Base-by-base conservation (phyloP, 2,329 filamentous ascomycete genomes). In the Myriosclerotinia curreyana region DNA sequence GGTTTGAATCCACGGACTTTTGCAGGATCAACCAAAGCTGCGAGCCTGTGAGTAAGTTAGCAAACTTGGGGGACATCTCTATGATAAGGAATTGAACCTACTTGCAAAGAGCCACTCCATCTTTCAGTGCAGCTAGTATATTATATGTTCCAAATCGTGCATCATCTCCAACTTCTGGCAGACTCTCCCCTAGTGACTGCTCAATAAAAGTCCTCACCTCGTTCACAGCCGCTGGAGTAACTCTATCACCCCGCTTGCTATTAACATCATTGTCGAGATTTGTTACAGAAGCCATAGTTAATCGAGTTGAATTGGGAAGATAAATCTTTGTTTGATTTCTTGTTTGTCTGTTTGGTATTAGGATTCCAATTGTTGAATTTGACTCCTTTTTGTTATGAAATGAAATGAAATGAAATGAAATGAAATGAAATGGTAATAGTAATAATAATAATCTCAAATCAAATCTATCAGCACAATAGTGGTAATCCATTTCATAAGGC, bases 181-280 rank as follows among this genome's bases (percentile, higher is more conserved):
- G 80, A 59, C 81, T 84, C 74, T 93, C 88, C 67, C 89, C 90
- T 42, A 99, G 79, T 1, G 86, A 82, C 48, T 86, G 83, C 76
- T 97, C 92, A 69, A 99, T 93, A 92, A 95, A 99, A 68, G 81
- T 77, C 54, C 88, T 87, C 25, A 86, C 89, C 79, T 98, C 93
- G 71, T 91, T 91, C 60, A 92, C 93, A 49, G 93, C 93, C 71
- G 89, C 86, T 28, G 92, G 92, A 1, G 94, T 98, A 79, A 96
- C 98, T 79, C 94, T 91, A 66, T 93, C 91, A 73, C 96, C 82
- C 77, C 95, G 93, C 83, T 98, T 78, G 76, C 88, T 92, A 82
- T 91, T 91, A 86, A 99, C 83, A 81, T 99, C 95, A 77, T 94
- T 94, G 79, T 98, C 95, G 66, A 99, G 82, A 68, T 92, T 96